phyloP scores from a whole-genome alignment of 2,329 filamentous ascomycete species.

The Akanthomyces dipterigenus region DNA sequence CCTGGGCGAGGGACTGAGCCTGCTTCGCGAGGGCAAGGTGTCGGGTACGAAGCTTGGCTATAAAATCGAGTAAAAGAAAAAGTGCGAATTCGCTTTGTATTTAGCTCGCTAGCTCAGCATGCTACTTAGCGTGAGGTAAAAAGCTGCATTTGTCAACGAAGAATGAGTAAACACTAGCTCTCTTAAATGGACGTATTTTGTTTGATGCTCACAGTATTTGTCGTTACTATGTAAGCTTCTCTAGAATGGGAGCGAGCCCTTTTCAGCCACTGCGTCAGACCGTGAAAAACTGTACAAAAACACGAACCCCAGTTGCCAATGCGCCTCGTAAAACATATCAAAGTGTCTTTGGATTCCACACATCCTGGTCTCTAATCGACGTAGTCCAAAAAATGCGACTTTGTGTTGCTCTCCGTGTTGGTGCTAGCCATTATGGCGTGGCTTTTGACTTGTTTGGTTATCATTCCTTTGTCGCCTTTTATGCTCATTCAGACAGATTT shows the following conservation, averaged over 20 bases:
- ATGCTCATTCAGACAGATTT: constrained; percentile 30
- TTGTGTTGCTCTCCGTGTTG: background rate
- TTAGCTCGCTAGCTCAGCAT: background rate
- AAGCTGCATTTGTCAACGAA: background rate
- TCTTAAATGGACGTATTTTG: background rate
- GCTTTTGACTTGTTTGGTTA: background rate
- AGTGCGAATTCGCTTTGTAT: background rate
- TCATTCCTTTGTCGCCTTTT: constrained; percentile 41
- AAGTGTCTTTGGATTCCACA: background rate
- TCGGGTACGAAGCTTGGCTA: constrained; percentile 18
- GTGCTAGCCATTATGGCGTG: background rate
- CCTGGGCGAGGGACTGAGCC: constrained; percentile 15
- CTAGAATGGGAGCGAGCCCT: background rate
- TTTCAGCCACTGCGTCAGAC: background rate
- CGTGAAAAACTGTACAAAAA: background rate
- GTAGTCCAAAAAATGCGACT: constrained; percentile 5
- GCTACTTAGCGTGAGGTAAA: background rate
- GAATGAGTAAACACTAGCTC: background rate
- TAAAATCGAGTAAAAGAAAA: constrained; percentile 7
- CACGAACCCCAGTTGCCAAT: constrained; percentile 4
- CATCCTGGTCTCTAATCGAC: background rate
- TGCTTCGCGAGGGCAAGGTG: constrained; percentile 18
- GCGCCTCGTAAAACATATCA: constrained; percentile 8
- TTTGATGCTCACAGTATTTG: background rate
- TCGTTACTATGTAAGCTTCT: background rate